Evolutionary conservation across 805 yeast species (phyloP), one percentile per base, ranked within the genome.

Genomic region (Saccharomycopsis selenospora): DNA sequence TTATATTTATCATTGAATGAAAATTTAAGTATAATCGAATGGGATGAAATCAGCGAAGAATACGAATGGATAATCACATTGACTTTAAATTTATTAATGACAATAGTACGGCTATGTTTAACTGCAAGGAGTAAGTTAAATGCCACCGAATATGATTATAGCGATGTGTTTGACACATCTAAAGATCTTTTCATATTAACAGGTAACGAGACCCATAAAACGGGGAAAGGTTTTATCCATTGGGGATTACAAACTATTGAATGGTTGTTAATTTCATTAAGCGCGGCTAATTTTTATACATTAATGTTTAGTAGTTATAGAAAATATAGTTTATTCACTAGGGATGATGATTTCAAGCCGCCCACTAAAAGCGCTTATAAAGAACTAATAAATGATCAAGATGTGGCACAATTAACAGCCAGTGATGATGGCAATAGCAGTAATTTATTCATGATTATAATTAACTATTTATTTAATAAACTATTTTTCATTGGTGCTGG

Each of bases 111-210:
- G 14, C n/a, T 18, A 3, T 45, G 20, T n/a, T 42, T 45, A 28
- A 3, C 25, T 17, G 22, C 18, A 17, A 30, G 28, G 11, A 14
- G 28, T 17, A 25, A 33, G 14, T 23, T 45, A 17, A 26, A 17
- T 30, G 17, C 48, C 2, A 38, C 14, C 10, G n/a, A 27, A 11
- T 45, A 45, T 28, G 45, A 46, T 14, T 20, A 50, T 40, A 26
- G 42, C 11, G 53, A 47, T 33, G 38, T 50, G 36, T 50, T 50
- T 30, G 52, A 49, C 24, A 25, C 49, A 3, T 24, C 36, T 3
- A 46, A 49, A 14, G 40, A 26, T 22, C 17, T 38, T 42, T 26
- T 30, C 17, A 18, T 18, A 17, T 6, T 33, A 33, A 11, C 27
- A 27, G 11, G 25, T 47, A 6, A 14, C 17, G 23, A 36, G n/a